phyloP scores from a whole-genome alignment of 306 rosid genomes.

The Datisca glomerata region DNA sequence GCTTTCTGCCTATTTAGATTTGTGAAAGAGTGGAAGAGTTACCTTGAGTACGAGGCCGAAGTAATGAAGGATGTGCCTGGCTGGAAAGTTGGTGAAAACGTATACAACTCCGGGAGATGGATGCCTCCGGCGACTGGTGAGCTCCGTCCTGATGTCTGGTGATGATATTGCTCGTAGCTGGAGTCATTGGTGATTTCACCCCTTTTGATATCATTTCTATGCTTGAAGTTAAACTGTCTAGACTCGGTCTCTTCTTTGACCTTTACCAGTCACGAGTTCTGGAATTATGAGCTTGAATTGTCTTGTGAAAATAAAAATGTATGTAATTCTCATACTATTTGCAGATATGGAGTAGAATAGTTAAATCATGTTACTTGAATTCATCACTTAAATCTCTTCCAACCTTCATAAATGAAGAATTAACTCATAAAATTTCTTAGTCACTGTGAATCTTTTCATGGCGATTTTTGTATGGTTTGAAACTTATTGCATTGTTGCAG shows the following conservation, averaged over 20 bases:
- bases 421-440: too few relatives aligned
- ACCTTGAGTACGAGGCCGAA: conserved; percentile 92
- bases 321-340: too few relatives aligned
- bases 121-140: conserved; percentile 89
- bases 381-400: too few relatives aligned
- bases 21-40: conserved; percentile 90
- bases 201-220: background rate
- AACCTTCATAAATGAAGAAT: too few relatives aligned
- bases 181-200: too few relatives aligned
- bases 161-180: conserved; percentile 19
- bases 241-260: background rate
- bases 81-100: conserved; percentile 96
- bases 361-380: too few relatives aligned
- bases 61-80: conserved; percentile 99
- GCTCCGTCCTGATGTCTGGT: conserved; percentile 96
- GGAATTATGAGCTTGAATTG: background rate
- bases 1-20: conserved; percentile 37
- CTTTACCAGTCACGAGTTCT: background rate
- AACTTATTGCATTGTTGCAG: too few relatives aligned
- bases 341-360: too few relatives aligned
- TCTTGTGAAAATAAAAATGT: background rate
- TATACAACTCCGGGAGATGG: conserved; percentile 93
- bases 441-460: too few relatives aligned
- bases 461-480: too few relatives aligned
- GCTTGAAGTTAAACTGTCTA: background rate